Percentiles rank a stretch among this genome's conserved stretches.
These are phyloP conservation scores for Lyophyllum shimeji DNA, from an alignment of 768 basidiomycete genomes.

Conservation along the genomic window DNA sequence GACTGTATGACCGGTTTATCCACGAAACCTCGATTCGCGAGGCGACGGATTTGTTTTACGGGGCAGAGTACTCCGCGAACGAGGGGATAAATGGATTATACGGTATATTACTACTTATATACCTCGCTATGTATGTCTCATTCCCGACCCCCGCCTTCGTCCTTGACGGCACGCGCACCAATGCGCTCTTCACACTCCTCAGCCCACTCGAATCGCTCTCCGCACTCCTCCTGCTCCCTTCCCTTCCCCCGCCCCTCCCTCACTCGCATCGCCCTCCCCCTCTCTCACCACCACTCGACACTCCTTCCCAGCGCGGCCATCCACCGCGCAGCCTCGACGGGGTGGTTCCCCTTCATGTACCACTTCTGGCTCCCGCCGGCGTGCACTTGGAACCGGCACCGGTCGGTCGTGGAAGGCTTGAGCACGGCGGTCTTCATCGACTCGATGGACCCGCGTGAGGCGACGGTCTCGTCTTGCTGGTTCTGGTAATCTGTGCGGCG, in stretches of 20 bases:
- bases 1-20: no score
- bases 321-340: conserved; percentile 89
- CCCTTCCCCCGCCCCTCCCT: conserved; percentile 12
- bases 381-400: conserved; percentile 82
- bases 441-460: conserved; percentile 88
- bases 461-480: conserved; percentile 86
- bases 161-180: no score
- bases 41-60: no score
- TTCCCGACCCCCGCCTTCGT: no score
- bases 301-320: conserved; percentile 69
- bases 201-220: conserved; percentile 48
- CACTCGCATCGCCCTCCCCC: background rate
- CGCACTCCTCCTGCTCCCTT: conserved; percentile 33
- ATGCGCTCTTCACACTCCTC: conserved; percentile 23
- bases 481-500: conserved; percentile 71
- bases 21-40: no score
- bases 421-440: conserved; percentile 79
- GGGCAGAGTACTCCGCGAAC: no score
- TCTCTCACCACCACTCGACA: conserved; percentile 57
- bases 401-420: conserved; percentile 52
- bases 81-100: no score
- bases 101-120: no score
- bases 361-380: conserved; percentile 65
- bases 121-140: no score
- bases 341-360: conserved; percentile 87